These are phyloP conservation scores for Priceomyces fermenticarens DNA, from an alignment of 805 yeast species.

Conservation along the genomic window DNA sequence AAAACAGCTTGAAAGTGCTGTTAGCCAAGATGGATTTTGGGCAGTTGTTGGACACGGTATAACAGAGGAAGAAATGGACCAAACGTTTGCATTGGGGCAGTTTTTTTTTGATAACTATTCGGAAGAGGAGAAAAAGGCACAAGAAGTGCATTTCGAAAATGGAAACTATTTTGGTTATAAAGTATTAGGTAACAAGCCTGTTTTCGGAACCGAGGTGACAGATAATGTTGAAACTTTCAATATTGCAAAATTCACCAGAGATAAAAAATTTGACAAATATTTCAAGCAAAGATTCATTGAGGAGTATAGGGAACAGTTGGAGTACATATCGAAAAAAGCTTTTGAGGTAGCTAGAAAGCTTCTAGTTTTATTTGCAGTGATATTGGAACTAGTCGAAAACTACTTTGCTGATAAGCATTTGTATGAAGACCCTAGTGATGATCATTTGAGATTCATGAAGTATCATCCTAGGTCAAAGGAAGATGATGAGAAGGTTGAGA, in stretches of 20 bases:
- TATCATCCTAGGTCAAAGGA: conserved; percentile 25
- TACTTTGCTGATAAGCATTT: conserved; percentile 28
- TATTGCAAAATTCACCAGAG: conserved; percentile 29
- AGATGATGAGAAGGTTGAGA: conserved; percentile 28
- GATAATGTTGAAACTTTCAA: conserved; percentile 30
- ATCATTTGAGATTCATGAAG: conserved; percentile 31
- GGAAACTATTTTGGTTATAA: conserved; percentile 35
- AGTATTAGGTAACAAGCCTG: conserved; percentile 26
- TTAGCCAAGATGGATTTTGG: conserved; percentile 31
- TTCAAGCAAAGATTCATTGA: conserved; percentile 20
- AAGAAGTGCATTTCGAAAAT: conserved; percentile 21
- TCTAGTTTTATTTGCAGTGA: conserved; percentile 28
- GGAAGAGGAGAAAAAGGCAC: conserved; percentile 22
- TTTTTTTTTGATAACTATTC: conserved; percentile 23
- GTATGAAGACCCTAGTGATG: conserved; percentile 33
- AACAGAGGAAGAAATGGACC: conserved; percentile 20
- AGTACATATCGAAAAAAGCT: conserved; percentile 17
- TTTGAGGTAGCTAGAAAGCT: conserved; percentile 22
- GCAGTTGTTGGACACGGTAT: conserved; percentile 25
- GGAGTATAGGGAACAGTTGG: conserved; percentile 17
- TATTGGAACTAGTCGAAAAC: conserved; percentile 30
- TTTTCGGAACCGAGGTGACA: conserved; percentile 24
- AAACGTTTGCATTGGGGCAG: conserved; percentile 24
- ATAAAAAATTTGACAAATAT: conserved; percentile 15
- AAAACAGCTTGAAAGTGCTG: conserved; percentile 21